phyloP scores from a whole-genome alignment of 2,329 filamentous ascomycete genomes.

The Scedosporium apiospermum region DNA sequence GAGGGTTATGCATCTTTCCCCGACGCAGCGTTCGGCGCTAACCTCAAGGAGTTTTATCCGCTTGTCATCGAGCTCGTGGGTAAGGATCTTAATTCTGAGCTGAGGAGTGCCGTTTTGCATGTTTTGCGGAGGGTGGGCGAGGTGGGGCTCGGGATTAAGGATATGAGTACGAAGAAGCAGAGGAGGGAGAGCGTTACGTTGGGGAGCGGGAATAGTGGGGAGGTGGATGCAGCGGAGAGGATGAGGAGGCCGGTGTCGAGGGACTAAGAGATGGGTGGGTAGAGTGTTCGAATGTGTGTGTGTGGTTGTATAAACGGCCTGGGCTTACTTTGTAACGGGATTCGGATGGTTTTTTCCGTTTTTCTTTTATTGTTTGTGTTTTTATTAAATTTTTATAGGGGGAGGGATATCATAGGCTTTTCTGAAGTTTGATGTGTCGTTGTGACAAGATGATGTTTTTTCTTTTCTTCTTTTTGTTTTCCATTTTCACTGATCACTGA shows the following conservation, averaged over 20 bases:
- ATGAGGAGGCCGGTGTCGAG: conserved; percentile 10
- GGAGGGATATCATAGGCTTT: too few species aligned
- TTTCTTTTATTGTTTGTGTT: too few species aligned
- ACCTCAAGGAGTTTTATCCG: conserved; percentile 79
- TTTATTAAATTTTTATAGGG: too few species aligned
- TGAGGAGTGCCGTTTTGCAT: conserved; percentile 67
- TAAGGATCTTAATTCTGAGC: conserved; percentile 71
- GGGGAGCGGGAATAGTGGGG: conserved; percentile 13
- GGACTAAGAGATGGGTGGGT: not conserved
- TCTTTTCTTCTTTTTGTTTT: too few species aligned
- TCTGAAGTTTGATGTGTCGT: too few species aligned
- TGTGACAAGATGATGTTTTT: too few species aligned
- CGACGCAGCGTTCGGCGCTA: conserved; percentile 64
- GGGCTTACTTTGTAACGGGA: too few species aligned
- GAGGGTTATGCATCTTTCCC: conserved; percentile 88
- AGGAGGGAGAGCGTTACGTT: conserved; percentile 33
- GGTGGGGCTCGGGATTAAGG: conserved; percentile 50
- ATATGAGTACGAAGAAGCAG: conserved; percentile 26
- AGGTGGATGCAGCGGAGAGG: conserved; percentile 21
- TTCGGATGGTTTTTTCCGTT: too few species aligned
- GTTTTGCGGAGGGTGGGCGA: conserved; percentile 79
- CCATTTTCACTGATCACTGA: too few species aligned
- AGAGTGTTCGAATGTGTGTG: too few species aligned
- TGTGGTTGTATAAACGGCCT: too few species aligned
- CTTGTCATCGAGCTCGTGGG: conserved; percentile 72